Base-by-base conservation (phyloP, 2,329 filamentous ascomycete genomes). In the Aspergillus intermedius region DNA sequence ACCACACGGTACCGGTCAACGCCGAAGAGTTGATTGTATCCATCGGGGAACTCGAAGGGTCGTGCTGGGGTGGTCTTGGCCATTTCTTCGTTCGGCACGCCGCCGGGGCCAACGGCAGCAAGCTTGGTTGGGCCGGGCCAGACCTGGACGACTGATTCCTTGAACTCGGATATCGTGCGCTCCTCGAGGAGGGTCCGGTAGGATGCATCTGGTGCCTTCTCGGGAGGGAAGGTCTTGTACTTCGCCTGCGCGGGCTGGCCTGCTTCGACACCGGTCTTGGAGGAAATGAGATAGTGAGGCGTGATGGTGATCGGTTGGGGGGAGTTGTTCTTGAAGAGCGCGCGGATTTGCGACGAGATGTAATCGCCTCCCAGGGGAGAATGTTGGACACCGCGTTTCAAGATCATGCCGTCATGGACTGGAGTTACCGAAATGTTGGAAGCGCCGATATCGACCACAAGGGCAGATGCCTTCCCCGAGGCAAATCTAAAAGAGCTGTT, bases 31-130 rank as follows among this genome's bases (percentile, higher is more conserved):
- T 95, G 88, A 74, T 97, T 98, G 74, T 86, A 91, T 45, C 93
- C 93, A 65, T 97, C 89, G 8, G 93, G 93, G 80, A 98, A 93
- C 74, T 98, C 93, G 62, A 96, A 98, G 9, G 93, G 87, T 46
- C 89, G 85, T 37, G 88, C 88, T 1, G 89, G 88, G 55, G 84
- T 82, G 41, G 73, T 77, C 65, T 81, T 84, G 49, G 84, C 84
- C 43, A 82, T 77, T 39, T 96, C 91, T 64, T 93, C 83, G 65
- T 91, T 94, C 4, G 74, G 71, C 22, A 72, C 59, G 34, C 84
- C 82, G 19, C 69, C 71, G 73, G 79, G 57, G 68, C 62, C 58
- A n/a, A 69, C 68, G 37, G 58, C 65, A 58, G 63, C 67, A 60
- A 89, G 82, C 52, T 83, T 79, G 50, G 84, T 84, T 0, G 88